Evolutionary conservation across 2,329 filamentous ascomycete species (phyloP), one percentile per base, ranked within the genome.

Genomic region (Geosmithia morbida): DNA sequence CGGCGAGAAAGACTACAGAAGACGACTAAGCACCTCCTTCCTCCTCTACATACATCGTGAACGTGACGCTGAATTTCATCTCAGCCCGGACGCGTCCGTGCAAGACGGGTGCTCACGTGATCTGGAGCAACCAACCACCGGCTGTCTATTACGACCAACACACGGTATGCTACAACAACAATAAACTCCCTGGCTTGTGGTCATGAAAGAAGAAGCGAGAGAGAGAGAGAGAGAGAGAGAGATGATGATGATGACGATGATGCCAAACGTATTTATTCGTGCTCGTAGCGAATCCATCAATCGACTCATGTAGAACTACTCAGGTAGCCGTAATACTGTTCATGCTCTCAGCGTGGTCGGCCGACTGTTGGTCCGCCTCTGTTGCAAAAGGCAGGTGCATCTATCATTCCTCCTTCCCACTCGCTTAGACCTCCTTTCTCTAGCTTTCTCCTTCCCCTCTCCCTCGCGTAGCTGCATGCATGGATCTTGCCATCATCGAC

Each of bases 71-170:
- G 11, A 13, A 18, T 18, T 17, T 43, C n/a, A 7, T 19, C 18
- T 43, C 18, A 22, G 19, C 19, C 7, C 18, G 30, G 44, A 46
- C 30, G 44, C 29, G 44, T 46, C 41, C 19, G 39, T 30, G 6
- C 19, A 7, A 16, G 20, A 46, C 45, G 45, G 45, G 45, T 42
- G 45, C 42, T 46, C 45, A 46, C 45, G 45, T 46, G 45, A 46
- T 19, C 7, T 37, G 33, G 10, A 11, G 33, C 11, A 37, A 26
- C 22, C 22, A 26, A 26, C 22, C 22, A 26, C 22, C 22, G 22
- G 8, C 22, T 26, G 22, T 26, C 4, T 26, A 26, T 26, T 26
- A 26, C 22, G 22, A 26, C 22, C 8, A 26, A 26, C 22, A 26
- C 22, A 26, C 22, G 22, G 22, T 8, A 8, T 26, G 22, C 22